phyloP scores from a whole-genome alignment of 192 early-diverging fungal species.

The Coemansia sp. region DNA sequence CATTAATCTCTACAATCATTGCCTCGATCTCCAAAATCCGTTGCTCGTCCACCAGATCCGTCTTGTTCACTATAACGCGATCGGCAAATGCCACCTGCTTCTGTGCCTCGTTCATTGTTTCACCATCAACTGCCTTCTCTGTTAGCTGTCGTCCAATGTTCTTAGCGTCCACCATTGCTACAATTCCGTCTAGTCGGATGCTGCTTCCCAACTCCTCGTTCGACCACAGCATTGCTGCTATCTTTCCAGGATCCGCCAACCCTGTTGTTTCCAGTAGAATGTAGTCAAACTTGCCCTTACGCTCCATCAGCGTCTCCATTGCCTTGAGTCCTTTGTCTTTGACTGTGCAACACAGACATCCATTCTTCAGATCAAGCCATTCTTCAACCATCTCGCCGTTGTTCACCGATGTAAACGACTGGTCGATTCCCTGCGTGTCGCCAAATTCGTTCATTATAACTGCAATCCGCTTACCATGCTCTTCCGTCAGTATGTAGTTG shows the following conservation, averaged over 20 bases:
- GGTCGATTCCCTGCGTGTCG: constrained; percentile 92
- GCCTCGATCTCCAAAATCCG: constrained; percentile 49
- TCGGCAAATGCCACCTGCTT: constrained; percentile 82
- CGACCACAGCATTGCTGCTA: constrained; percentile 96
- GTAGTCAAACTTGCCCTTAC: constrained; percentile 92
- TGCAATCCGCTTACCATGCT: constrained; percentile 94
- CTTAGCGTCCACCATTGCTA: constrained; percentile 83
- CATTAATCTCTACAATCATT: constrained; percentile 38
- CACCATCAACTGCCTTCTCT: constrained; percentile 55
- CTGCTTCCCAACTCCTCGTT: constrained; percentile 90
- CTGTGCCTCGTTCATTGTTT: constrained; percentile 71
- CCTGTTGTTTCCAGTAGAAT: constrained; percentile 95
- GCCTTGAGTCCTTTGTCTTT: constrained; percentile 95
- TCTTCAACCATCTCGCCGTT: constrained; percentile 86
- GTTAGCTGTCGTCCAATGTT: constrained; percentile 56
- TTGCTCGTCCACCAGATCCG: constrained; percentile 61
- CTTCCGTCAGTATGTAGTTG: constrained; percentile 75
- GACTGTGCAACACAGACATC: constrained; percentile 96
- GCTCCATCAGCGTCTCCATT: constrained; percentile 90
- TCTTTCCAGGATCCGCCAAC: constrained; percentile 71
- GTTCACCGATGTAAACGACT: constrained; percentile 75
- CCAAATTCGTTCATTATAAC: constrained; percentile 99
- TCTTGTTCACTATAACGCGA: constrained; percentile 85
- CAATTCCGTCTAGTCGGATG: constrained; percentile 87
- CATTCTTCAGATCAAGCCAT: constrained; percentile 97